Evolutionary conservation across 495 filamentous ascomycete species (phyloP).

Genomic region (Tetracladium marchalianum): DNA sequence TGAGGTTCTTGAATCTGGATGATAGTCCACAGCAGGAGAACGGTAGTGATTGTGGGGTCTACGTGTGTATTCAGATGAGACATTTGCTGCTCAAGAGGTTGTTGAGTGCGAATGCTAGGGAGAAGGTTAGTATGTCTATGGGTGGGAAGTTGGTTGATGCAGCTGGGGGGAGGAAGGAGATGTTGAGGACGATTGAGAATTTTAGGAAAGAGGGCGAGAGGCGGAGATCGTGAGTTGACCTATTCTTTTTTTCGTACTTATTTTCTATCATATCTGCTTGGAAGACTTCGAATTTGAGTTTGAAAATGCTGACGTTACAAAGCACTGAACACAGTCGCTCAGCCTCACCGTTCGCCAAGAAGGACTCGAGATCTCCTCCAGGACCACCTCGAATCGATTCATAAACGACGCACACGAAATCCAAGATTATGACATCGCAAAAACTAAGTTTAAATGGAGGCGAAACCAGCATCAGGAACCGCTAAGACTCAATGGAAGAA

Average conservation of each 20-base stretch:
- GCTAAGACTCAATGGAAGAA: too few relatives aligned
- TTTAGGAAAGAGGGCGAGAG: slow-evolving; percentile 75
- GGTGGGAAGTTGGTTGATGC: slow-evolving; percentile 72
- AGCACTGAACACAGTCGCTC: too few relatives aligned
- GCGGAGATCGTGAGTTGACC: slow-evolving; percentile 56
- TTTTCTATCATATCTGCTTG: too few relatives aligned
- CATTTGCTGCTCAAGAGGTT: slow-evolving; percentile 76
- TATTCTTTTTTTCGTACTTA: neutral
- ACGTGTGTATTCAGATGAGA: slow-evolving; percentile 89
- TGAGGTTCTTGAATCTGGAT: slow-evolving; percentile 65
- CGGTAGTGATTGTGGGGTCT: slow-evolving; percentile 87
- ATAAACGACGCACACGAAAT: too few relatives aligned
- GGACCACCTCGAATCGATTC: too few relatives aligned
- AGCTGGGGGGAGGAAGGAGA: slow-evolving; percentile 66
- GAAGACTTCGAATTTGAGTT: too few relatives aligned
- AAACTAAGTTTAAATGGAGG: too few relatives aligned
- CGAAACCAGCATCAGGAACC: too few relatives aligned
- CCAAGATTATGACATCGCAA: too few relatives aligned
- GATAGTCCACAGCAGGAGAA: slow-evolving; percentile 92
- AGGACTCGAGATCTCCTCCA: too few relatives aligned
- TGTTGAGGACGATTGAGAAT: slow-evolving; percentile 74
- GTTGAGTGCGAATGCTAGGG: slow-evolving; percentile 59
- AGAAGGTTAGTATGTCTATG: slow-evolving; percentile 93
- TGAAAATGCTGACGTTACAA: too few relatives aligned
- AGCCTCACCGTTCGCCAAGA: too few relatives aligned